Evolutionary conservation across 1,284 basidiomycete species (phyloP).

Genomic region (Coniophora puteana): DNA sequence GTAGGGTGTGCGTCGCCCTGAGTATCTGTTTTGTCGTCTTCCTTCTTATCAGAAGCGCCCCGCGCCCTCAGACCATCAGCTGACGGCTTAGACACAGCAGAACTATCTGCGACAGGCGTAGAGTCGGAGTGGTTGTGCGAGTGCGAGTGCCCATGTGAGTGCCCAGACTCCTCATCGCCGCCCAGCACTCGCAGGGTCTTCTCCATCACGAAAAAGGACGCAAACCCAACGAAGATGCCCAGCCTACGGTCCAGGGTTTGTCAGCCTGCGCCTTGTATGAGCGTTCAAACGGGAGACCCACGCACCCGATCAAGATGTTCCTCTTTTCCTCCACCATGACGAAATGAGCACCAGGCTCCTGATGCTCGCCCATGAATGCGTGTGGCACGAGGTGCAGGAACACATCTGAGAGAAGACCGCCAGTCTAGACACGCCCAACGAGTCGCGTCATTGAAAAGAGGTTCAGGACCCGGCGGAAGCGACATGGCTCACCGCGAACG

Average conservation of each 20-base stretch:
- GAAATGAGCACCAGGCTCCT: conserved; percentile 62
- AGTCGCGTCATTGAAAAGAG: conserved; percentile 16
- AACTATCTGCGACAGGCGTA: conserved; percentile 24
- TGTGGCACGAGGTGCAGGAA: conserved; percentile 89
- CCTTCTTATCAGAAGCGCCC: conserved; percentile 22
- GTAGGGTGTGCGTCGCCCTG: conserved; percentile 22
- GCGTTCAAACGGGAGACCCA: conserved; percentile 8
- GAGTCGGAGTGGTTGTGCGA: conserved; percentile 34
- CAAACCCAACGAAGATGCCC: conserved; percentile 81
- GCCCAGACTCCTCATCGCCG: conserved; percentile 49
- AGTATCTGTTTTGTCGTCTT: conserved; percentile 15
- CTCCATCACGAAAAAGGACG: conserved; percentile 87
- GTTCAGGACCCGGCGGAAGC: conserved; percentile 12
- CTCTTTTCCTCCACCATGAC: conserved; percentile 86
- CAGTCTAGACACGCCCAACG: conserved; percentile 55
- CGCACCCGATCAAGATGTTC: conserved; percentile 83
- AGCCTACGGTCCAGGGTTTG: conserved; percentile 47
- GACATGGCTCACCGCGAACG: conserved; percentile 76
- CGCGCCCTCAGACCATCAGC: conserved; percentile 30
- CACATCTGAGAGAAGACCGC: conserved; percentile 85
- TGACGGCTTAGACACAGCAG: conserved; percentile 29
- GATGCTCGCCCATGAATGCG: conserved; percentile 84
- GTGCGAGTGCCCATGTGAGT: conserved; percentile 59
- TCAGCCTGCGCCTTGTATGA: conserved; percentile 11
- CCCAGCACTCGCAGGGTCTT: conserved; percentile 82